Evolutionary conservation across 257 asterid species (phyloP).

Genomic region (Nicotiana tabacum): DNA sequence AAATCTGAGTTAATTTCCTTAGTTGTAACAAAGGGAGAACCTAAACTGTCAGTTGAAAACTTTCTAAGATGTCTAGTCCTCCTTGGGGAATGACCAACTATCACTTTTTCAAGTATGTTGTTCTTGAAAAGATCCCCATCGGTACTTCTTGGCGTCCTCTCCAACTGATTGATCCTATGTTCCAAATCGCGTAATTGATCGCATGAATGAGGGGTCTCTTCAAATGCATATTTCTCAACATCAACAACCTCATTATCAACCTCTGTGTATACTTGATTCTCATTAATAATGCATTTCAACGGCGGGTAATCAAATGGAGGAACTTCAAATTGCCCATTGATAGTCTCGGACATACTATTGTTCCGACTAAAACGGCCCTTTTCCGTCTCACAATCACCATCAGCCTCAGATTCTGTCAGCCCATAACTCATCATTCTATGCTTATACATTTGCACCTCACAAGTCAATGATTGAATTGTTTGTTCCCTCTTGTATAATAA

Average conservation of each 20-base stretch:
- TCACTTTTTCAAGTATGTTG: conserved; percentile 64
- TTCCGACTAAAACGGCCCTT: conserved; percentile 33
- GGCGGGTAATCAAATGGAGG: conserved; percentile 70
- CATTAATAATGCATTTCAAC: conserved; percentile 62
- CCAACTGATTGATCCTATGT: conserved; percentile 70
- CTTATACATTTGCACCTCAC: conserved; percentile 76
- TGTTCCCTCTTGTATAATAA: conserved; percentile 89
- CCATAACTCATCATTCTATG: conserved; percentile 97
- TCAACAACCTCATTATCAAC: conserved; percentile 58
- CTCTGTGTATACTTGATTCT: conserved; percentile 38
- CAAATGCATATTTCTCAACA: conserved; percentile 76
- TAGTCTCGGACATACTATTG: conserved; percentile 44
- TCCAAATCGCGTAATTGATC: conserved; percentile 80
- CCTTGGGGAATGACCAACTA: conserved; percentile 86
- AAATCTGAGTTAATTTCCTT: conserved; percentile 49
- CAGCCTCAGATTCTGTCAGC: conserved; percentile 68
- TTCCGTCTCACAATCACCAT: conserved; percentile 37
- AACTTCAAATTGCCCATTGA: conserved; percentile 45
- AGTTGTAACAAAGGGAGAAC: conserved; percentile 36
- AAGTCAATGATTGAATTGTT: conserved; percentile 64
- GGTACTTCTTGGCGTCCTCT: conserved; percentile 63
- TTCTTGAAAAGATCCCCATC: conserved; percentile 53
- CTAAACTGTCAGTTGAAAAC: conserved; percentile 53
- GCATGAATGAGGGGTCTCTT: conserved; percentile 59
- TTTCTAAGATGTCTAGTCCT: conserved; percentile 46